Conservation (phyloP, 2,329 filamentous ascomycete species). For the Hymenoscyphus infarciens region DNA sequence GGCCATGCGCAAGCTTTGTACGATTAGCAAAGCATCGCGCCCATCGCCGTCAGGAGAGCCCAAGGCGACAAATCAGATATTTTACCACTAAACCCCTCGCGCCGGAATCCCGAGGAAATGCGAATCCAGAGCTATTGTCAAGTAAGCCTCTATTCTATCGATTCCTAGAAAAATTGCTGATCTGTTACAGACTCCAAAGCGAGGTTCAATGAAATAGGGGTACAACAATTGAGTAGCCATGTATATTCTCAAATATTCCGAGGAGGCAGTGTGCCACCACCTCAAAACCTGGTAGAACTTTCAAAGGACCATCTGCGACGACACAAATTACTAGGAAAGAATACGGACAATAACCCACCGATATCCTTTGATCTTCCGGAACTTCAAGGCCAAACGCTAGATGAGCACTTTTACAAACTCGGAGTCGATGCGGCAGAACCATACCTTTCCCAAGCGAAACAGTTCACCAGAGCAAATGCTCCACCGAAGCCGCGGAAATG, state of each 20-base stretch:
- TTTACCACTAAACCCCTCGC: constrained; percentile 26
- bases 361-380: constrained; percentile 82
- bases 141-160: constrained; percentile 6
- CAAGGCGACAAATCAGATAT: constrained; percentile 43
- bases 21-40: constrained; percentile 49
- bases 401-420: constrained; percentile 90
- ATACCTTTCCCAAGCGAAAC: constrained; percentile 70
- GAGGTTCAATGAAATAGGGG: constrained; percentile 87
- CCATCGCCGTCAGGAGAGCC: constrained; percentile 31
- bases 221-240: constrained; percentile 86
- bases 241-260: constrained; percentile 83
- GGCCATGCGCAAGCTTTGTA: constrained; percentile 43
- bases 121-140: constrained; percentile 19
- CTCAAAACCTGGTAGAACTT: constrained; percentile 71
- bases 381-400: constrained; percentile 75
- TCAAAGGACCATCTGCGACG: constrained; percentile 77
- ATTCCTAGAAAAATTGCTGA: constrained; percentile 12
- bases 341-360: constrained; percentile 69
- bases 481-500: constrained; percentile 64
- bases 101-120: constrained; percentile 5
- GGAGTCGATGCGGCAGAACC: constrained; percentile 85
- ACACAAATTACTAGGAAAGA: constrained; percentile 88
- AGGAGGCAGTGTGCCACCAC: constrained; percentile 50
- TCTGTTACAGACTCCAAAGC: constrained; percentile 45
- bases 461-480: constrained; percentile 63